Evolutionary conservation across 164 flowering plant species (phyloP), one percentile per base, ranked within the genome.

Genomic region (Aristolochia contorta): DNA sequence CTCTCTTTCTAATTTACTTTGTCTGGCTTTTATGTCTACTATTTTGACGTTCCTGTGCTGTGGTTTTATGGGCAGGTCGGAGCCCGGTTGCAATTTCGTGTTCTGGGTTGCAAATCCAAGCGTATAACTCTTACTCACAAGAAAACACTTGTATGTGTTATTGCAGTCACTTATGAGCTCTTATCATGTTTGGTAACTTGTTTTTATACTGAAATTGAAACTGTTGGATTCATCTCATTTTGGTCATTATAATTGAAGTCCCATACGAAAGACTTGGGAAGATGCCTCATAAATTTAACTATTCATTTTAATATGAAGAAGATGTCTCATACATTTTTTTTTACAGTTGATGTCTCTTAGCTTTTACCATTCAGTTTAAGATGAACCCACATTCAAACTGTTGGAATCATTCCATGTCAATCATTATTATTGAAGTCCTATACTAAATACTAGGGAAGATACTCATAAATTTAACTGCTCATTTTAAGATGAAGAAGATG

Each of bases 91-190:
- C 57, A 74, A 54, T 94, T 91, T 64, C 97, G 99, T 47, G 95
- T 90, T 50, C 87, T 91, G 54, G 99, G 97, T 58, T 81, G 91
- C 84, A 94, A 94, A 67, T 91, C 95, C 45, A 94, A 91, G 80
- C 79, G 95, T 70, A 83, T 94, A 67, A 91, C 97, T 27, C 91
- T 94, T 13, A 91, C 97, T 16, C 85, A 88, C 82, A 91, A 94
- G 84, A 94, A 84, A 80, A 85, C 96, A 13, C 93, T 93, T 41
- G 98, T 92, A 86, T 59, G 74, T 65, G 61, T 16, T 48, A 21
- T 32, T 27, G 10, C 24, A 13, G 50, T 19, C 45, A 1, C 32
- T 13, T 20, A 12, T 20, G 12, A 5, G 12, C 18, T 58, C 32
- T 20, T 2, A 37, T 37, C 43, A 3, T 3, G 43, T 0, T 37